Evolutionary conservation across 2,329 filamentous ascomycete genomes (phyloP), one percentile per base, ranked within the genome.

Genomic region (Penicillium paneum): DNA sequence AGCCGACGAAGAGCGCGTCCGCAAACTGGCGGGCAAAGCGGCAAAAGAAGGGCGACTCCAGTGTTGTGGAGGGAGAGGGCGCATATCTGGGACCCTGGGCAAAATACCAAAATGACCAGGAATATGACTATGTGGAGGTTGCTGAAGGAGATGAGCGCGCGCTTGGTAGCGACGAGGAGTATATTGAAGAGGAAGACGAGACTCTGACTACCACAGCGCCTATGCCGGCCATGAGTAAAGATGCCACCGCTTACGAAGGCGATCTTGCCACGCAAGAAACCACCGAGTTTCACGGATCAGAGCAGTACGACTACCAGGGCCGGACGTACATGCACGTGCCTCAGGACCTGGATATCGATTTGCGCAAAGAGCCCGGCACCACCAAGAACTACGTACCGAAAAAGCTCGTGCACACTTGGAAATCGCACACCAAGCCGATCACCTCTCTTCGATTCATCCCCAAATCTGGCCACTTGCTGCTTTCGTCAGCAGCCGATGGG

Each of bases 271-370:
- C 83, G 55, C 83, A 83, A 26, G 94, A 99, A 77, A 94, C 88
- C 49, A 91, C 88, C 40, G 87, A 86, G 41, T 99, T 97, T 75
- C 89, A 96, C 67, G 94, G 92, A 58, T 82, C 82, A 38, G 81
- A 89, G 68, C 80, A 94, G 74, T 88, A 86, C 78, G 94, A 99
- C 72, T 99, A 99, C 77, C 89, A 95, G 71, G 94, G 94, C 44
- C 82, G 94, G 61, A 96, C 93, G 32, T 99, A 96, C 72, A 97
- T 99, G 93, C 94, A 99, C 74, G 82, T 97, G 42, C 94, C 94
- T 3, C 91, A 91, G 71, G 92, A 96, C 71, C 77, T 96, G 74
- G 90, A 91, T 68, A 79, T 96, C 70, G 89, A 96, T 70, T 79
- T 99, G 64, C 83, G 81, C 60, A 95, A 94, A 75, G 91, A 95